These are phyloP conservation scores for Clohesyomyces aquaticus DNA, from an alignment of 495 filamentous ascomycete genomes.

Conservation along the genomic window DNA sequence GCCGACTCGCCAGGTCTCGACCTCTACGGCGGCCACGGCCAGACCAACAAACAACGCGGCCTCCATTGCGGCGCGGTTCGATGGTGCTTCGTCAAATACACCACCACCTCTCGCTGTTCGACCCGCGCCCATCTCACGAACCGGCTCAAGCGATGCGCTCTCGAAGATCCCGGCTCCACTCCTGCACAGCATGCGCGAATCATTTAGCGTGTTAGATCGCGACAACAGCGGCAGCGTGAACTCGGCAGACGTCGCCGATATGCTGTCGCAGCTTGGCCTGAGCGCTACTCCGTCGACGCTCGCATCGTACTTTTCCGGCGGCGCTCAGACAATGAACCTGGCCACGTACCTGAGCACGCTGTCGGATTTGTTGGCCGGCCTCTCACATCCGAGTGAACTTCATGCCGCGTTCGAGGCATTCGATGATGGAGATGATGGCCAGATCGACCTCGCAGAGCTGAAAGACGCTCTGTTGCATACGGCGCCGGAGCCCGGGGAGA, in stretches of 20 bases:
- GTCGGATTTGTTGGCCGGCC: conserved; percentile 67
- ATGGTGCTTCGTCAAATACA: conserved; percentile 16
- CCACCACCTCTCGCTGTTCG: conserved; percentile 6
- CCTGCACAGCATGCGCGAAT: conserved; percentile 67
- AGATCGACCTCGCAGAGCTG: conserved; percentile 82
- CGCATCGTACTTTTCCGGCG: conserved; percentile 83
- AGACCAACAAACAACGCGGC: conserved; percentile 23
- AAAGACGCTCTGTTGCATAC: conserved; percentile 82
- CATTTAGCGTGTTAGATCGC: conserved; percentile 83
- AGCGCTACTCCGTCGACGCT: conserved; percentile 61
- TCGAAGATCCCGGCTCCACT: conserved; percentile 44
- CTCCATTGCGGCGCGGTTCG: conserved; percentile 27
- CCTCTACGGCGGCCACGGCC: conserved; percentile 26
- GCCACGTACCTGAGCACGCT: conserved; percentile 81
- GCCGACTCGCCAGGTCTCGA: conserved; percentile 37
- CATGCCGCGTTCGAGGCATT: conserved; percentile 89
- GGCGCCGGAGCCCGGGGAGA: conserved; percentile 71
- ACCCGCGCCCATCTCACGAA: conserved; percentile 13
- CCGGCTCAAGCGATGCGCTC: conserved; percentile 34
- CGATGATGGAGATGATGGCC: conserved; percentile 92
- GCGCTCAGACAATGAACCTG: conserved; percentile 73
- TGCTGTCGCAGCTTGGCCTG: conserved; percentile 73
- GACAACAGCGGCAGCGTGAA: conserved; percentile 76
- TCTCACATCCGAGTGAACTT: conserved; percentile 77
- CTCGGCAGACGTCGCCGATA: conserved; percentile 77